These are phyloP conservation scores for Rhizomucor miehei DNA, from an alignment of 371 early-diverging fungal species.

Conservation along the genomic window DNA sequence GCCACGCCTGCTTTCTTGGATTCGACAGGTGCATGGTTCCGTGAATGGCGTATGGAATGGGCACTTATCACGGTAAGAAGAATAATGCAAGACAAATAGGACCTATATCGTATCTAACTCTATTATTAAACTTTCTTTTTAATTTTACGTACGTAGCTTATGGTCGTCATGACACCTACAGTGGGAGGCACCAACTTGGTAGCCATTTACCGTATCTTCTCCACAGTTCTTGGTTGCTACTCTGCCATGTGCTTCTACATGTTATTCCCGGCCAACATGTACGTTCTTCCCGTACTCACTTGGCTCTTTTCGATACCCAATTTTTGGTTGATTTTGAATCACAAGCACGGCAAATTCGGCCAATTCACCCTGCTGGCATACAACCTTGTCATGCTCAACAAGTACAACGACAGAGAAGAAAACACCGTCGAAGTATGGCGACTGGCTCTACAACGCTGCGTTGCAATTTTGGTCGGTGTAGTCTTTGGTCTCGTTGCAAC, in stretches of 20 bases:
- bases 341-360: constrained; percentile 75
- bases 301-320: constrained; percentile 73
- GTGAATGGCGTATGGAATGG: constrained; percentile 79
- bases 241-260: constrained; percentile 58
- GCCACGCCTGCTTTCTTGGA: constrained; percentile 68
- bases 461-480: constrained; percentile 72
- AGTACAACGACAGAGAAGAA: constrained; percentile 68
- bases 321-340: constrained; percentile 66
- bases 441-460: constrained; percentile 64
- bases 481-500: constrained; percentile 68
- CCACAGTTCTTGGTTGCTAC: constrained; percentile 70
- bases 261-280: constrained; percentile 51
- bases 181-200: constrained; percentile 80
- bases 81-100: not conserved
- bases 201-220: constrained; percentile 72
- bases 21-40: constrained; percentile 51
- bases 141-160: constrained; percentile 43
- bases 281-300: constrained; percentile 53
- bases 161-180: constrained; percentile 86
- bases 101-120: not conserved
- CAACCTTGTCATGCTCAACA: constrained; percentile 75
- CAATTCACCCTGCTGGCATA: constrained; percentile 75
- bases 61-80: constrained; percentile 66
- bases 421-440: constrained; percentile 50
- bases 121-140: not conserved